A percentile compares a stretch with the other conserved stretches of the same genome.
These are phyloP conservation scores for Colletotrichum viniferum DNA, from an alignment of 2,329 filamentous ascomycete species.

Conservation along the genomic window DNA sequence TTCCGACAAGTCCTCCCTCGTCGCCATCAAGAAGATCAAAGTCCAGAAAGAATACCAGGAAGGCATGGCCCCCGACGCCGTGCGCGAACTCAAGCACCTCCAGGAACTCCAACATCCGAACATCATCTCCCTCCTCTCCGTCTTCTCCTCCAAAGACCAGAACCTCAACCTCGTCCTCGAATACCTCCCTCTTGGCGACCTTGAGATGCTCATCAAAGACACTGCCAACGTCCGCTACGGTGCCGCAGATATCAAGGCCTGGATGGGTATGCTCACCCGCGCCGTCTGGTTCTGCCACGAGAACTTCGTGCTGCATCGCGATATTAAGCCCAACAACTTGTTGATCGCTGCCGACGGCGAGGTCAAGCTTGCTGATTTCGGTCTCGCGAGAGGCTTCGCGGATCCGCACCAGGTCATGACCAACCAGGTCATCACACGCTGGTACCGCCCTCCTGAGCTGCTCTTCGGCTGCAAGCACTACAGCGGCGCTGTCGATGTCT, in stretches of 20 bases:
- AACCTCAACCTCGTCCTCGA: constrained; percentile 97
- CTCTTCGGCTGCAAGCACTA: constrained; percentile 92
- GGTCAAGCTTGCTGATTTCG: constrained; percentile 97
- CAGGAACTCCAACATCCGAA: constrained; percentile 95
- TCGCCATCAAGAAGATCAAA: constrained; percentile 96
- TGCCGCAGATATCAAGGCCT: constrained; percentile 91
- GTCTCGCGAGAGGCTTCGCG: constrained; percentile 86
- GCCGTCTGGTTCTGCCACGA: constrained; percentile 97
- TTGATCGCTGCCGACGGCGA: constrained; percentile 92
- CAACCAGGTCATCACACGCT: constrained; percentile 91
- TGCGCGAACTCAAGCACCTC: constrained; percentile 94
- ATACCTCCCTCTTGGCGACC: constrained; percentile 89
- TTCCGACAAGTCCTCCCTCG: constrained; percentile 71
- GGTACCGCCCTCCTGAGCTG: constrained; percentile 94
- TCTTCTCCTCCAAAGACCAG: constrained; percentile 95
- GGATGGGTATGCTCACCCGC: constrained; percentile 96
- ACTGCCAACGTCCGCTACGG: constrained; percentile 79
- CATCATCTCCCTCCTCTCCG: constrained; percentile 89
- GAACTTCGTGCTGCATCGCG: constrained; percentile 90
- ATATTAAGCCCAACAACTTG: constrained; percentile 99
- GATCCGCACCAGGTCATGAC: constrained; percentile 93
- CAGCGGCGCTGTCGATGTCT: constrained; percentile 88
- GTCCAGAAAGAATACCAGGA: constrained; percentile 85
- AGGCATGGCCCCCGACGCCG: constrained; percentile 90
- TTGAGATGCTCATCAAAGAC: constrained; percentile 94